Evolutionary conservation across 1,284 basidiomycete species (phyloP).

Genomic region (Athelia sp.): DNA sequence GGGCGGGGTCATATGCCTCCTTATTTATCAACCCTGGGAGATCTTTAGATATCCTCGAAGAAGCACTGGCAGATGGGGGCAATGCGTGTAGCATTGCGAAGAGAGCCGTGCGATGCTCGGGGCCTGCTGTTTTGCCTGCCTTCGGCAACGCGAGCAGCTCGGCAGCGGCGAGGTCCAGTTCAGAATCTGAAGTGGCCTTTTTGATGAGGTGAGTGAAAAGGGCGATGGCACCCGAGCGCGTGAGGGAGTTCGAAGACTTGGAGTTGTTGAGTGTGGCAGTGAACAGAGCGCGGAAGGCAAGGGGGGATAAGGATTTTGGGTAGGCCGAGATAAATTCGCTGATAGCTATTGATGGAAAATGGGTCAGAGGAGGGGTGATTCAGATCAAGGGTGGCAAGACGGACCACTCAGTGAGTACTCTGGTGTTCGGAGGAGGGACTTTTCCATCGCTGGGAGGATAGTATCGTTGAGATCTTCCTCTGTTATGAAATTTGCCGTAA

Average conservation of each 20-base stretch:
- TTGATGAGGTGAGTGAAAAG: constrained; percentile 58
- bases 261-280: constrained; percentile 63
- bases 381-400: constrained; percentile 10
- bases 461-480: constrained; percentile 43
- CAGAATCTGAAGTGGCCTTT: constrained; percentile 25
- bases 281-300: constrained; percentile 60
- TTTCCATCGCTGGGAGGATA: constrained; percentile 68
- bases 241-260: constrained; percentile 72
- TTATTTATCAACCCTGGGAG: constrained; percentile 66
- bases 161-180: constrained; percentile 41
- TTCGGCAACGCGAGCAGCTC: constrained; percentile 75
- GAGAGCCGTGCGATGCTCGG: constrained; percentile 81
- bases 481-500: constrained; percentile 49
- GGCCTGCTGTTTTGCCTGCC: constrained; percentile 77
- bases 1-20: constrained; percentile 70
- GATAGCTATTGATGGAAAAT: constrained; percentile 35
- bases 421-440: constrained; percentile 68
- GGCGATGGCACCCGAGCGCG: constrained; percentile 52
- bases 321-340: constrained; percentile 55
- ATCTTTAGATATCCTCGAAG: constrained; percentile 48
- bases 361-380: constrained; percentile 1
- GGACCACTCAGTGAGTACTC: constrained; percentile 62
- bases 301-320: constrained; percentile 43
- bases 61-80: constrained; percentile 45
- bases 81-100: constrained; percentile 72